Evolutionary conservation across 2,329 filamentous ascomycete genomes (phyloP), one percentile per base, ranked within the genome.

Genomic region (Shiraia sp.): DNA sequence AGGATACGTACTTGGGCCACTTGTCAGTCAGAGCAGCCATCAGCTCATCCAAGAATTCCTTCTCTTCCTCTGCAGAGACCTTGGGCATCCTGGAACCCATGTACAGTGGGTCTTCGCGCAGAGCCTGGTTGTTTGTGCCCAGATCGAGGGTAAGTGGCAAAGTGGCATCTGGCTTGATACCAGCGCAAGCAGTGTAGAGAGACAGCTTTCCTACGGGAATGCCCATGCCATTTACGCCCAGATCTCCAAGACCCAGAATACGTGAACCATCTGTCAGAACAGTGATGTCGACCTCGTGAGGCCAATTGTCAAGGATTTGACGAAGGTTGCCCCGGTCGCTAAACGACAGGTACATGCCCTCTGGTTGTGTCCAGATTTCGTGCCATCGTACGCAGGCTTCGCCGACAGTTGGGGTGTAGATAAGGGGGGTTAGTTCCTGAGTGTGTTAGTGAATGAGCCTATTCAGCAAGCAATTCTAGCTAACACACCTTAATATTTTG

Each of bases 361-460:
- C 93, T 15, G 93, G 91, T 57, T 91, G 87, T 47, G 91, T 95
- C 78, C 95, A 97, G 59, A 97, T 83, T 61, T 92, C 90, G 27
- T 91, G 96, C 82, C 95, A 99, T 73, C 92, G 87, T 68, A 96
- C 79, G 76, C 93, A 99, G 55, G 95, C 93, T 69, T 97, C 92
- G 62, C 93, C 93, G 61, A 99, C 90, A 63, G 88, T 91, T 32
- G 88, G 88, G 13, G 88, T 93, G 75, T 93, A 93, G 61, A 93
- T 88, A 53, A 92, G 76, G 34, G 88, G 88, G 74, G 90, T 91
- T 55, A 92, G 75, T 61, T 90, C 86, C 73, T 86, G 78, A 6
- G 23, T 14, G 8, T 7, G 54, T 68, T 47, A 85, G 36, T 37
- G 15, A 28, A 14, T 3, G 25, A 3, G 17, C 32, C 28, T 36